Percentiles rank a stretch among this genome's conserved stretches.
phyloP scores from a whole-genome alignment of 306 rosid species.

The Prunus dulcis region DNA sequence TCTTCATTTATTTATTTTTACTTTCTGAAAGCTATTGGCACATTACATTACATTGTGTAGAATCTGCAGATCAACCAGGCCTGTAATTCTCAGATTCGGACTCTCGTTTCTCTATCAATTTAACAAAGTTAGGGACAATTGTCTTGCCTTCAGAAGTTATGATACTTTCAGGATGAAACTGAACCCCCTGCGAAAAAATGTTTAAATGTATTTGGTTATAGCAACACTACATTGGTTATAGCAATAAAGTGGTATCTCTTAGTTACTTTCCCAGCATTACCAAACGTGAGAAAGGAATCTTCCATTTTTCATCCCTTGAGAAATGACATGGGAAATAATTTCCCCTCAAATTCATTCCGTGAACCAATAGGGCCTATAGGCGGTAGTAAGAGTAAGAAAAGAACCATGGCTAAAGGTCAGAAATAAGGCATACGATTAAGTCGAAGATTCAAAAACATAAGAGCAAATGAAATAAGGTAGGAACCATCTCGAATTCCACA shows the following conservation, averaged over 20 bases:
- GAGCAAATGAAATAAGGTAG: neutral
- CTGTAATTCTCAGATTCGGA: conserved; percentile 27
- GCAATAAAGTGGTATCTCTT: no score
- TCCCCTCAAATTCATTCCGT: no score
- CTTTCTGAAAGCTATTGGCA: no score
- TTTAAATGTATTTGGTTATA: neutral
- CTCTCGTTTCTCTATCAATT: conserved; percentile 57
- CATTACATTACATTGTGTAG: neutral
- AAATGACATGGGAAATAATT: no score
- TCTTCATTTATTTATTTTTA: no score
- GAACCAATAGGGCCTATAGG: neutral
- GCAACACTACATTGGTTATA: neutral
- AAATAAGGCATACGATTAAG: neutral
- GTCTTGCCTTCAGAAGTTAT: conserved; percentile 70
- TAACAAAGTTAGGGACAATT: conserved; percentile 64
- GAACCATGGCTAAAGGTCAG: neutral
- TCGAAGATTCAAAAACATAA: neutral
- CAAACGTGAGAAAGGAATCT: no score
- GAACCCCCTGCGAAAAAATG: conserved; percentile 68
- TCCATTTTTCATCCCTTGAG: no score
- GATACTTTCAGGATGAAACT: conserved; percentile 96
- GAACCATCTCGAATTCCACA: no score
- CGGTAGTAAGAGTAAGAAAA: no score
- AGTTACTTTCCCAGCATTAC: no score
- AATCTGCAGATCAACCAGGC: neutral